Base-by-base conservation (phyloP, 768 basidiomycete genomes). In the Panellus pusillus region DNA sequence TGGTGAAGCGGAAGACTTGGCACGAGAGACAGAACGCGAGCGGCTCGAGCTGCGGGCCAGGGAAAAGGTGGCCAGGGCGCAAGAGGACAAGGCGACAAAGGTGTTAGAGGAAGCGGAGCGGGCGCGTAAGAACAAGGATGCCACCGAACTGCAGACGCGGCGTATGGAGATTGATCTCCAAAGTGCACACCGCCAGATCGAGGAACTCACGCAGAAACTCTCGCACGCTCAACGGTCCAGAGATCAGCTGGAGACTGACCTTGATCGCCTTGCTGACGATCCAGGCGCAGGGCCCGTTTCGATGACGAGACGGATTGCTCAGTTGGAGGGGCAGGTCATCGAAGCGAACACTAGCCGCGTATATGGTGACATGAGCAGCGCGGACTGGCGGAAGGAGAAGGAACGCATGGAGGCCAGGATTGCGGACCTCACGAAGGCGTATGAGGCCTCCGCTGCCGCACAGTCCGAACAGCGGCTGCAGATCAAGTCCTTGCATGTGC, bases 381-480 rank as follows among this genome's bases (percentile, higher is more conserved):
- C 84, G 13, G 82, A 86, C 4, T 93, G 91, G 92, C 87, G 87
- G 73, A 88, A 89, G 65, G 91, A 94, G 72, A 91, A 85, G 68
- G 91, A 93, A 54, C 86, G 89, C 11, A 74, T 93, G 72, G 90
- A 93, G 56, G 87, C 82, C 47, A 92, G 90, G 78, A 90, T 93
- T 48, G 67, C 66, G 5, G 88, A 93, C 66, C 64, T 91, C 53
- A 84, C 80, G 19, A 84, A 83, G 50, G 90, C 87, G 1, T 91
- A 86, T 65, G 89, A 91, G 60, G 75, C 84, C 1, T 86, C 89
- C 1, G 80, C 78, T 1, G 79, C 78, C 37, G 86, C 81, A 0
- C 90, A 91, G 62, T 73, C 83, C 0, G 91, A 93, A 61, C 92
- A 93, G 61, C 91, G 92, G 65, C 74, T 85, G 0, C 92, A 92